Percentiles rank a stretch among this genome's conserved stretches.
phyloP scores from a whole-genome alignment of 805 yeast genomes.

The Candida sanyiensis region DNA sequence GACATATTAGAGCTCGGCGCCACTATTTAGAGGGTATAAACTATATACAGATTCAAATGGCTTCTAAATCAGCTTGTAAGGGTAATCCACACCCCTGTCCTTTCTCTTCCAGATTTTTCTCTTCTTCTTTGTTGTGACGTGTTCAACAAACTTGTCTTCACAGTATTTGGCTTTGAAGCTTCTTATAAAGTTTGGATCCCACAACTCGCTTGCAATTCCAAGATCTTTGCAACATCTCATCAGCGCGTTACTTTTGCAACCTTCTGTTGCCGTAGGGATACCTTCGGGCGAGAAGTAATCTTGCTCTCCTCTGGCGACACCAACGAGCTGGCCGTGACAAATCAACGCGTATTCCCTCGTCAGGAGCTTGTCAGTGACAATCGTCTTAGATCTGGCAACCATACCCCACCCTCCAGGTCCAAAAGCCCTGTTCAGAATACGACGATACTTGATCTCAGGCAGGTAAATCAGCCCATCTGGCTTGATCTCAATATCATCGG shows the following conservation, averaged over 20 bases:
- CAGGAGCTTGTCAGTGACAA: conserved; percentile 65
- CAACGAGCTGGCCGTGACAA: conserved; percentile 81
- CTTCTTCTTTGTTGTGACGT: conserved; percentile 73
- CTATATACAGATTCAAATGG: neutral
- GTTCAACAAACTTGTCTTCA: conserved; percentile 82
- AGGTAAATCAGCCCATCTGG: conserved; percentile 91
- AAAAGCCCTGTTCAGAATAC: conserved; percentile 83
- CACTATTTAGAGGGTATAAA: conserved; percentile 1
- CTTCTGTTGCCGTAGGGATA: conserved; percentile 93
- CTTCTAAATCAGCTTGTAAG: conserved; percentile 46
- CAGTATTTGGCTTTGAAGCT: conserved; percentile 58
- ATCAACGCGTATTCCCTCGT: conserved; percentile 89
- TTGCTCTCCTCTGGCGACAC: conserved; percentile 94
- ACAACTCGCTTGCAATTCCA: conserved; percentile 92
- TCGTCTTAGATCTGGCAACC: conserved; percentile 85
- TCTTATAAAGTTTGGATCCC: conserved; percentile 93
- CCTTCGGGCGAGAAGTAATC: conserved; percentile 83
- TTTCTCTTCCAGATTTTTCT: conserved; percentile 91
- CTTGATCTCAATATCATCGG: conserved; percentile 81
- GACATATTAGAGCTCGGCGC: too few relatives aligned
- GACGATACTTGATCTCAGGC: conserved; percentile 93
- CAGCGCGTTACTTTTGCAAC: conserved; percentile 92
- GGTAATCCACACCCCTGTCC: conserved; percentile 78
- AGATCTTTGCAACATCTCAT: conserved; percentile 98
- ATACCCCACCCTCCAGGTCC: conserved; percentile 99